Conservation (phyloP, 2,329 filamentous ascomycete species). For the Hypocreales sp. region DNA sequence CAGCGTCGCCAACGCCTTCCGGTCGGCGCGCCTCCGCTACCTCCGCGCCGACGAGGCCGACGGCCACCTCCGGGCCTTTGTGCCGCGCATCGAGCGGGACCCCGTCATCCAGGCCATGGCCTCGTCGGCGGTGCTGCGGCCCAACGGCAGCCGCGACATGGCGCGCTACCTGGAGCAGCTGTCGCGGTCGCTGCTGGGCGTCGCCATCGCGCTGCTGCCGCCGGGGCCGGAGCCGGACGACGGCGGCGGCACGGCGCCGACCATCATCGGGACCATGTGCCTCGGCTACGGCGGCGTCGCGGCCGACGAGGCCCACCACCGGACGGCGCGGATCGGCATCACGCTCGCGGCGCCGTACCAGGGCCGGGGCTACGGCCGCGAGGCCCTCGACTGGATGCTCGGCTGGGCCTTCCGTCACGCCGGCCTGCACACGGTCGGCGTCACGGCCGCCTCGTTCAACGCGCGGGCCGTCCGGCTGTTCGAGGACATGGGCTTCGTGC, state of each 20-base stretch:
- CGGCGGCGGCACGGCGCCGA: too few species aligned
- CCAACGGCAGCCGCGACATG: slow-evolving; percentile 5
- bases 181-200: slow-evolving; percentile 6
- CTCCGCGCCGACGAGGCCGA: slow-evolving; percentile 6
- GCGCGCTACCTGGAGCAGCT: slow-evolving; percentile 3
- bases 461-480: slow-evolving; percentile 24
- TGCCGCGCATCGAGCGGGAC: slow-evolving; percentile 5
- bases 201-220: slow-evolving; percentile 7
- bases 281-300: slow-evolving; percentile 6
- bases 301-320: slow-evolving; percentile 5
- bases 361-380: slow-evolving; percentile 25
- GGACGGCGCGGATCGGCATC: slow-evolving; percentile 16
- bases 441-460: slow-evolving; percentile 26
- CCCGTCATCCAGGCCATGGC: slow-evolving; percentile 5
- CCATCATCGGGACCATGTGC: slow-evolving; percentile 8
- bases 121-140: slow-evolving; percentile 3
- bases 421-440: slow-evolving; percentile 25
- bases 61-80: slow-evolving; percentile 5
- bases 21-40: slow-evolving; percentile 6
- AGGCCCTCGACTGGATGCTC: slow-evolving; percentile 29
- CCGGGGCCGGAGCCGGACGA: neutral
- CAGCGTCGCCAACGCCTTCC: slow-evolving; percentile 6
- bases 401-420: slow-evolving; percentile 27
- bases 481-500: slow-evolving; percentile 25
- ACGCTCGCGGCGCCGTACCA: slow-evolving; percentile 18